Conservation (phyloP, 495 filamentous ascomycete species). For the Xylaria cubensis region DNA sequence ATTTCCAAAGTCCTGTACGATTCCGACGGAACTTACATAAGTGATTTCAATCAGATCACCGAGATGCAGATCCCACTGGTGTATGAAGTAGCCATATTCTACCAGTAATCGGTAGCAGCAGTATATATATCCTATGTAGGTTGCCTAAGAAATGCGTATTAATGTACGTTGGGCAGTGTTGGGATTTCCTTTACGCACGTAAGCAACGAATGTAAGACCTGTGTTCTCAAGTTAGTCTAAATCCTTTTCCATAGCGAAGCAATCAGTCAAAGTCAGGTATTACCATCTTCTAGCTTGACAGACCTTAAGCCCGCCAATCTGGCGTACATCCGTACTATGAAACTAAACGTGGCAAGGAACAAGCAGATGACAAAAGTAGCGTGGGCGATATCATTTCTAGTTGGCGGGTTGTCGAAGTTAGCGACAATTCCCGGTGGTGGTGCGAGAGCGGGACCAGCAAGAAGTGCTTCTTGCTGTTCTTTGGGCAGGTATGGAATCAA, state of each 20-base stretch:
- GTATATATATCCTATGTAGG: conserved; percentile 30
- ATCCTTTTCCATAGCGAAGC: neutral
- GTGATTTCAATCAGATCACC: conserved; percentile 28
- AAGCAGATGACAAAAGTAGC: conserved; percentile 31
- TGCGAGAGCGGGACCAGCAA: conserved; percentile 37
- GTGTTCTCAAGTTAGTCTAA: neutral
- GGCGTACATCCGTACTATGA: conserved; percentile 33
- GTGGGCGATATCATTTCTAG: conserved; percentile 36
- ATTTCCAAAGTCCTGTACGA: too few species aligned
- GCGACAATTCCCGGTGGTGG: conserved; percentile 34
- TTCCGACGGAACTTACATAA: conserved; percentile 26
- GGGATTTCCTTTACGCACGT: conserved; percentile 24
- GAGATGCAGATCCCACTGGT: conserved; percentile 38
- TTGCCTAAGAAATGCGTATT: conserved; percentile 24
- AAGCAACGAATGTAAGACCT: conserved; percentile 35
- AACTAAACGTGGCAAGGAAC: conserved; percentile 26
- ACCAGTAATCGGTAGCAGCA: conserved; percentile 26
- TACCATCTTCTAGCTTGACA: conserved; percentile 37
- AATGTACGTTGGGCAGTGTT: neutral
- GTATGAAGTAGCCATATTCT: conserved; percentile 40
- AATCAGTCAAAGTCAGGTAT: neutral
- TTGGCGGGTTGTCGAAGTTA: conserved; percentile 37
- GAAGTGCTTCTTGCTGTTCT: conserved; percentile 29
- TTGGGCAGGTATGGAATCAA: conserved; percentile 28
- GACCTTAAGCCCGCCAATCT: conserved; percentile 30